These are phyloP conservation scores for Hortaea sp. DNA, from an alignment of 2,329 filamentous ascomycete species.

Conservation along the genomic window DNA sequence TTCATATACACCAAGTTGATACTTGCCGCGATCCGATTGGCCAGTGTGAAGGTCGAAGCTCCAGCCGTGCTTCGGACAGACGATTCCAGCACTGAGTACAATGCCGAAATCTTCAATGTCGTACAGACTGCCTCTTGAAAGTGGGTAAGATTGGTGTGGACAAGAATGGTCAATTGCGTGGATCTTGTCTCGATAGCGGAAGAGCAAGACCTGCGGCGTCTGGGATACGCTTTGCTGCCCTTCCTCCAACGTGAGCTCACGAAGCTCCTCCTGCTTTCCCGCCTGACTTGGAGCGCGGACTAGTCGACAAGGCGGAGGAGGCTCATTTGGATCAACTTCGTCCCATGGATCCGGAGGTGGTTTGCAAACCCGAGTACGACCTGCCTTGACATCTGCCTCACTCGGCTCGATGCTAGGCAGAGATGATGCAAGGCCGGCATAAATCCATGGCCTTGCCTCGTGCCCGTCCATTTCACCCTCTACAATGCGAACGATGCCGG, in stretches of 20 bases:
- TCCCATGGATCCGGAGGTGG: slow-evolving; percentile 26
- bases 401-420: slow-evolving; percentile 45
- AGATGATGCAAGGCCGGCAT: slow-evolving; percentile 44
- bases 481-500: too few species aligned
- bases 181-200: slow-evolving; percentile 53
- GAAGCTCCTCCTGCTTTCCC: neutral
- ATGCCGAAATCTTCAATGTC: slow-evolving; percentile 67
- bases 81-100: slow-evolving; percentile 50
- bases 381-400: slow-evolving; percentile 30
- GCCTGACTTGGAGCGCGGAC: slow-evolving; percentile 28
- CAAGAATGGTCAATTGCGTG: slow-evolving; percentile 64
- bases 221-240: slow-evolving; percentile 22
- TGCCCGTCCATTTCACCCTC: too few species aligned
- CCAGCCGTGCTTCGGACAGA: slow-evolving; percentile 61
- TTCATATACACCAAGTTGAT: slow-evolving; percentile 55
- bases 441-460: slow-evolving; percentile 36
- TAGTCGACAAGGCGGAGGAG: slow-evolving; percentile 42
- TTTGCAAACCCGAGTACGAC: slow-evolving; percentile 29
- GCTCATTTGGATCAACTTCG: slow-evolving; percentile 1
- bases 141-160: slow-evolving; percentile 56
- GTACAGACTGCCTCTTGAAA: slow-evolving; percentile 53
- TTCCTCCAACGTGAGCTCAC: slow-evolving; percentile 33
- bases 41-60: slow-evolving; percentile 60
- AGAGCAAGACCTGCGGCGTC: slow-evolving; percentile 55
- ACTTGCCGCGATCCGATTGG: slow-evolving; percentile 50